A percentile compares a stretch with the other conserved stretches of the same genome.
phyloP scores from a whole-genome alignment of 805 yeast genomes.

The Hanseniaspora pseudoguilliermondii region DNA sequence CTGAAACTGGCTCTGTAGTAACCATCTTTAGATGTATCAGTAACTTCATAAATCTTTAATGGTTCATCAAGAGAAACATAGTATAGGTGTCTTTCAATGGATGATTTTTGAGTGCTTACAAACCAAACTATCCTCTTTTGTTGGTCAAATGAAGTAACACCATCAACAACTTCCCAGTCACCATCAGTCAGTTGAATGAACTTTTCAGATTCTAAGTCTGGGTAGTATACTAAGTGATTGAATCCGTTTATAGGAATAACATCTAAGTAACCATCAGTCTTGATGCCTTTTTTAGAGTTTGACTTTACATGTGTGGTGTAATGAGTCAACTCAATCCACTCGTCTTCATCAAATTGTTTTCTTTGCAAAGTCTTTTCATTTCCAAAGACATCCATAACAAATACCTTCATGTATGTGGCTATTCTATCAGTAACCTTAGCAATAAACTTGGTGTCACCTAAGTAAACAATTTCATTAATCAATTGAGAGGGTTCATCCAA shows the following conservation, averaged over 20 bases:
- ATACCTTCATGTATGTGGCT: conserved; percentile 50
- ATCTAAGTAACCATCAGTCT: conserved; percentile 67
- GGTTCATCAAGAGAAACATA: conserved; percentile 44
- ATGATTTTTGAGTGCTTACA: conserved; percentile 59
- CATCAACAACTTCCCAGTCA: conserved; percentile 79
- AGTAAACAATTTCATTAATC: conserved; percentile 63
- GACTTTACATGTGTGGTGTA: conserved; percentile 47
- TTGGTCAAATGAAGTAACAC: conserved; percentile 50
- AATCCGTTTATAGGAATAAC: conserved; percentile 50
- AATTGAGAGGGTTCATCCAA: conserved; percentile 33
- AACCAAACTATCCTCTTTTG: conserved; percentile 42
- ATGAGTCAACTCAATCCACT: conserved; percentile 71
- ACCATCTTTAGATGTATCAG: conserved; percentile 45
- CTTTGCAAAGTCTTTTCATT: conserved; percentile 24
- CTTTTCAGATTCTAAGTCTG: conserved; percentile 47
- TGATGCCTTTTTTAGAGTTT: conserved; percentile 32
- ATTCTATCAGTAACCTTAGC: conserved; percentile 51
- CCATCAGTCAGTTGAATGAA: conserved; percentile 61
- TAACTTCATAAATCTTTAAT: conserved; percentile 30
- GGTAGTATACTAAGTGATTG: conserved; percentile 70
- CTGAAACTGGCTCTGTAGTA: conserved; percentile 67
- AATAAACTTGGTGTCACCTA: conserved; percentile 41
- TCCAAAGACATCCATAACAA: conserved; percentile 36
- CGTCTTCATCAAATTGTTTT: conserved; percentile 37
- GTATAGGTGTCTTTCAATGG: conserved; percentile 76